These are phyloP conservation scores for Dactylis glomerata DNA, from an alignment of 176 grass and related monocot genomes.

Conservation along the genomic window DNA sequence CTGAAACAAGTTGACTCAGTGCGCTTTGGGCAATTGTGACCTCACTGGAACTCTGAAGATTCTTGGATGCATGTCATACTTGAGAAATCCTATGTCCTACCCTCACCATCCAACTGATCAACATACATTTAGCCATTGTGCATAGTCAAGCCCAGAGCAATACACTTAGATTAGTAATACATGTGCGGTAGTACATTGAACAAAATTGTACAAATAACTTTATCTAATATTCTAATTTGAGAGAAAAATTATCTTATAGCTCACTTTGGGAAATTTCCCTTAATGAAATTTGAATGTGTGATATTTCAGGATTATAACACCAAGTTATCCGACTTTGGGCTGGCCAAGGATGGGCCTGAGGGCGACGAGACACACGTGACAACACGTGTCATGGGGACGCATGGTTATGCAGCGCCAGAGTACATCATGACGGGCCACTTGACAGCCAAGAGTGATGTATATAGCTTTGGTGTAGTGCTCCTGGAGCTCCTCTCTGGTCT, in stretches of 20 bases:
- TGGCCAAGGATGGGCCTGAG: constrained; percentile 83
- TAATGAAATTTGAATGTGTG: background rate
- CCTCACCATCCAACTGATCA: background rate
- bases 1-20: constrained; percentile 2
- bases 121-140: background rate
- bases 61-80: background rate
- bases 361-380: constrained; percentile 82
- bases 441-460: constrained; percentile 78
- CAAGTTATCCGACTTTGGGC: constrained; percentile 90
- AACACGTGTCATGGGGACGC: constrained; percentile 89
- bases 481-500: constrained; percentile 64
- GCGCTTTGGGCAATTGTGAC: background rate
- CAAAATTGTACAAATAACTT: background rate
- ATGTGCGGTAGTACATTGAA: background rate
- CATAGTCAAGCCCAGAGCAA: background rate
- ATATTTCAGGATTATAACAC: constrained; percentile 66
- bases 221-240: background rate
- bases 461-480: constrained; percentile 74
- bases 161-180: background rate
- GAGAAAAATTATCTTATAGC: background rate
- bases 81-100: background rate
- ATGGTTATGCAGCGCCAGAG: constrained; percentile 80
- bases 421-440: constrained; percentile 89
- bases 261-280: background rate
- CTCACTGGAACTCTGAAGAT: background rate